Base-by-base conservation (phyloP, 1,284 basidiomycete genomes). In the Agroathelia rolfsii region DNA sequence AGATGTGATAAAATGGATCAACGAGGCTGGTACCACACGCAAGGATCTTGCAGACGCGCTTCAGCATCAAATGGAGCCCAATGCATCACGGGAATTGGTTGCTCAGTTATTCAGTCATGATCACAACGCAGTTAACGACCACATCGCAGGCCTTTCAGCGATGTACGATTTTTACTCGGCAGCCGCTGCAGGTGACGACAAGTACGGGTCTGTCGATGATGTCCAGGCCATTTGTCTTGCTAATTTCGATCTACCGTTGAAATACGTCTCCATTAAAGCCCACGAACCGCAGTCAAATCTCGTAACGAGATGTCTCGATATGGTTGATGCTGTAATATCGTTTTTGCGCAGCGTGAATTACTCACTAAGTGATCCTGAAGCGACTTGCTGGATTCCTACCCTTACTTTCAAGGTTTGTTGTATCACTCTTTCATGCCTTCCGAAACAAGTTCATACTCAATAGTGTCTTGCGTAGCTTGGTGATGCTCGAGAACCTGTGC, bases 231-330 rank as follows among this genome's bases (percentile, higher is more conserved):
- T 86, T n/a, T 79, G 88, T 37, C 50, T 94, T 17, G 87, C 89
- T 19, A 97, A 94, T 53, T 76, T 88, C 28, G 95, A 99, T 53
- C 64, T 98, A 21, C 75, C 88, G 3, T 65, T 98, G 51, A 97
- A 97, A 67, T 99, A 98, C 48, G 73, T 84, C 12, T 93, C 92
- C 1, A 72, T 98, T 43, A 85, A 90, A 42, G 70, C 85, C 24
- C 80, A 94, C 43, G 88, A 95, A 54, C 87, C 93, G 37, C 94
- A 95, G 53, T 90, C 94, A 5, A 95, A 90, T 50, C 64, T 97
- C 15, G 72, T 83, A 7, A 76, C 87, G 30, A 88, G 86, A 53
- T 93, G 89, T 49, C 61, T 99, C 41, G 95, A 98, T 41, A 74
- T 90, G 16, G 68, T 94, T 15, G 84, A 88, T 41, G 69, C 81